These are phyloP conservation scores for Tolypocladium endophyticum DNA, from an alignment of 2,329 filamentous ascomycete species.

Conservation along the genomic window DNA sequence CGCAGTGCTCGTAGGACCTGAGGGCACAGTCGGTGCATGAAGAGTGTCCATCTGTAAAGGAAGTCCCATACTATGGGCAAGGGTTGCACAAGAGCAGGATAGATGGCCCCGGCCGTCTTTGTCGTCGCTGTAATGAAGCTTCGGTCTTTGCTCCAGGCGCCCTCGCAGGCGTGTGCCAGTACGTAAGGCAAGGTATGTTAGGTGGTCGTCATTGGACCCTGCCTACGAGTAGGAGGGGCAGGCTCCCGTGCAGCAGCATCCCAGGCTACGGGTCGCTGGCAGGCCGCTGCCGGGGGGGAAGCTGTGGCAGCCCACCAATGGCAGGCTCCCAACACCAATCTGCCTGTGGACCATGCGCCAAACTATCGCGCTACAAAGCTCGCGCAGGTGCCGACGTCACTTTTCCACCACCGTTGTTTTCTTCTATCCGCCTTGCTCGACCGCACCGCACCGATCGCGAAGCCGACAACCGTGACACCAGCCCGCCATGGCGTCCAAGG, in stretches of 20 bases:
- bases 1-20: constrained; percentile 60
- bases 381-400: constrained; percentile 17
- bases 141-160: neutral
- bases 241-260: neutral
- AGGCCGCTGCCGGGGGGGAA: neutral
- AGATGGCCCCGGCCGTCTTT: neutral
- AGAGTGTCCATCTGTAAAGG: constrained; percentile 38
- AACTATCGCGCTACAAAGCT: neutral
- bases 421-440: neutral
- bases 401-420: constrained; percentile 5
- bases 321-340: neutral
- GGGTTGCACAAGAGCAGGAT: neutral
- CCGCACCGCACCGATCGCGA: neutral
- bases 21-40: constrained; percentile 51
- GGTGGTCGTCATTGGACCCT: neutral
- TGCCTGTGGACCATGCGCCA: neutral
- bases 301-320: neutral
- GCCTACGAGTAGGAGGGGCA: neutral
- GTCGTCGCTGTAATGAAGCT: neutral
- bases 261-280: too few relatives aligned
- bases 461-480: neutral
- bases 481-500: constrained; percentile 62
- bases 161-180: neutral
- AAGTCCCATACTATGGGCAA: constrained; percentile 5
- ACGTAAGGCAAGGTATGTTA: neutral